Evolutionary conservation across 164 flowering plant species (phyloP), one percentile per base, ranked within the genome.

Genomic region (Tetrastigma voinierianum): DNA sequence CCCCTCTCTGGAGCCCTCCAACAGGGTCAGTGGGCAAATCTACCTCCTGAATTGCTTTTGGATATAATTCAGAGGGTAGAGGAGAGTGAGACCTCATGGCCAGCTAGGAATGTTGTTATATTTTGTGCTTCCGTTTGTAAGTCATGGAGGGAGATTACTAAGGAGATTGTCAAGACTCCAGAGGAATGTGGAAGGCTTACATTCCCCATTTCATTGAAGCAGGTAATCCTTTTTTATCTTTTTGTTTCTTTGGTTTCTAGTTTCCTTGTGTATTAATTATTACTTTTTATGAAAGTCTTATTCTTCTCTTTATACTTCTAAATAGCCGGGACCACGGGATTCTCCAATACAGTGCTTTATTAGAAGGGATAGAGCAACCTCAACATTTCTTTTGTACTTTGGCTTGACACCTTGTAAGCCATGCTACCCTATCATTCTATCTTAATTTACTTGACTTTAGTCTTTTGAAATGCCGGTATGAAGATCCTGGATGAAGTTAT

Each of bases 301-400:
- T n/a, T 43, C 14, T 24, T 54, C 21, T 55, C n/a, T 60, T 18
- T 65, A 4, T 61, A 40, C 18, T 45, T 67, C 14, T 64, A 32
- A 46, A 64, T 54, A 86, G 90, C 90, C 90, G 1, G 90, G 90
- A 20, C 80, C 89, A 10, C 85, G 95, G 0, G 95, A 90, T 23
- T 70, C 72, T 25, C 88, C 93, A 4, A 84, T 93, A 12, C 96
- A 93, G 59, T 93, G 98, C 76, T 90, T 84, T 72, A 89, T 92
- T 44, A 88, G 78, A 69, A 86, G 98, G 77, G 89, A 92, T 46
- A 82, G 86, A 66, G 81, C 83, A 32, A 84, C 82, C 59, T 81
- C 87, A 40, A 92, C 96, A 19, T 92, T 77, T 74, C 80, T 76
- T 25, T 67, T 92, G 72, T 86, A 77, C 78, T 78, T 81, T 48